A percentile compares a stretch with the other conserved stretches of the same genome.
These are phyloP conservation scores for Protomyces pachydermus DNA, from an alignment of 1,139 yeast genomes.

Conservation along the genomic window DNA sequence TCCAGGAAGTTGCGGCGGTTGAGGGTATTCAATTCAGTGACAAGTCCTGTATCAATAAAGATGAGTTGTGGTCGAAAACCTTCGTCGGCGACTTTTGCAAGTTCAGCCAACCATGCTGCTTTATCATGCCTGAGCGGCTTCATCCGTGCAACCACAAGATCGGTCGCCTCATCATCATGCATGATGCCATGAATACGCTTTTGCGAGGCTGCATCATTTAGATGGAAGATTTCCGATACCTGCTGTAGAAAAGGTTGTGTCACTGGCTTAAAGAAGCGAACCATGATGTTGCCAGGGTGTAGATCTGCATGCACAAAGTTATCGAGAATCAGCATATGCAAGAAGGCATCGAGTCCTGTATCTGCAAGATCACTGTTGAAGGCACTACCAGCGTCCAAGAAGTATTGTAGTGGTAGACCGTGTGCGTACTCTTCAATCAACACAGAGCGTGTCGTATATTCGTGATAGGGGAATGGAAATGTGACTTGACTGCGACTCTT, in stretches of 20 bases:
- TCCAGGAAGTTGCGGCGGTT: slow-evolving; percentile 85
- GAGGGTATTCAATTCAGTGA: slow-evolving; percentile 72
- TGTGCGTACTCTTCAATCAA: slow-evolving; percentile 79
- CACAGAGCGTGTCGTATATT: slow-evolving; percentile 64
- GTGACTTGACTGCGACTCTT: slow-evolving; percentile 56
- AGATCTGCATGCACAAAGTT: slow-evolving; percentile 93
- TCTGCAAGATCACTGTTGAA: slow-evolving; percentile 74
- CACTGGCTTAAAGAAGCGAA: slow-evolving; percentile 55
- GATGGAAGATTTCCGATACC: slow-evolving; percentile 6
- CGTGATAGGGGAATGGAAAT: slow-evolving; percentile 70
- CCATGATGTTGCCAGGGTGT: slow-evolving; percentile 93
- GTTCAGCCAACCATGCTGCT: slow-evolving; percentile 50
- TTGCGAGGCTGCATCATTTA: slow-evolving; percentile 30
- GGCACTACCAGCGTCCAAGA: slow-evolving; percentile 45
- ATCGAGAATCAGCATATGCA: slow-evolving; percentile 85
- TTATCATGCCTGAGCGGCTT: slow-evolving; percentile 30
- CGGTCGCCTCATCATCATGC: slow-evolving; percentile 35
- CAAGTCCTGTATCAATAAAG: slow-evolving; percentile 86
- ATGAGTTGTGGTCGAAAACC: slow-evolving; percentile 84
- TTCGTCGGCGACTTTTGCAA: slow-evolving; percentile 50
- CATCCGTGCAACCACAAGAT: slow-evolving; percentile 32
- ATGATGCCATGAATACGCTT: slow-evolving; percentile 4
- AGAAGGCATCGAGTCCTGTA: slow-evolving; percentile 81
- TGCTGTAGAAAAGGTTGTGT: slow-evolving; percentile 16
- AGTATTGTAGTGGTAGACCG: slow-evolving; percentile 74